Evolutionary conservation across 139 green algal genomes (phyloP), one percentile per base, ranked within the genome.

Genomic region (Tetradesmus obliquus): DNA sequence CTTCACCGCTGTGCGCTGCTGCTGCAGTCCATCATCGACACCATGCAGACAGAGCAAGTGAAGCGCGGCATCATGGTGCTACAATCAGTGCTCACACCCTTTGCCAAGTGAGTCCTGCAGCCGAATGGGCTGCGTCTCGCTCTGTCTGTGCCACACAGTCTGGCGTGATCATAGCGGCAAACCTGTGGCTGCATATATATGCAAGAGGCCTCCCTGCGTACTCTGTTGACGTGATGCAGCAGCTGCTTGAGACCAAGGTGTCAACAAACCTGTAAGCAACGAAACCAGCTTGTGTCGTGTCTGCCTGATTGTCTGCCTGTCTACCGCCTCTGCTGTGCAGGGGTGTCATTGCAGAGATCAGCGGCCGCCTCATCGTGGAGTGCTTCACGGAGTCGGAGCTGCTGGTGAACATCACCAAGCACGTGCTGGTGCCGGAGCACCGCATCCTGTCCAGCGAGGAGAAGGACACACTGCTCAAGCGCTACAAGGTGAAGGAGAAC

Each of bases 371-470:
- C 83, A 88, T 80, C 88, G 97, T 99, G 9, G 98, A 99, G 94
- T 94, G 97, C 91, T 98, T 99, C 87, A 94, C 96, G 58, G 98
- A 99, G 93, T 87, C 92, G 13, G 98, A 99, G 96, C 95, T 99
- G 81, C 94, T 99, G 74, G 97, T 99, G 71, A 99, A 99, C 95
- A 99, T 99, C 91, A 99, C 97, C 5, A 95, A 99, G 91, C 98
- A 99, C 91, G 94, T 96, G 69, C 94, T 99, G 71, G 98, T 99
- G 55, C 98, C 98, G 0, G 85, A 97, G 93, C 98, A 99, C 94
- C 88, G 95, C 57, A 94, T 99, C 24, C 91, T 99, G 55, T 97
- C 91, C 9, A 55, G 90, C 0, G 96, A 98, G 60, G 97, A 99
- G 94, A 99, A 99, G 94, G 91, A 95, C 66, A 95, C 94, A 57